These are phyloP conservation scores for Coniochaeta prunicola DNA, from an alignment of 2,329 filamentous ascomycete species.

Conservation along the genomic window DNA sequence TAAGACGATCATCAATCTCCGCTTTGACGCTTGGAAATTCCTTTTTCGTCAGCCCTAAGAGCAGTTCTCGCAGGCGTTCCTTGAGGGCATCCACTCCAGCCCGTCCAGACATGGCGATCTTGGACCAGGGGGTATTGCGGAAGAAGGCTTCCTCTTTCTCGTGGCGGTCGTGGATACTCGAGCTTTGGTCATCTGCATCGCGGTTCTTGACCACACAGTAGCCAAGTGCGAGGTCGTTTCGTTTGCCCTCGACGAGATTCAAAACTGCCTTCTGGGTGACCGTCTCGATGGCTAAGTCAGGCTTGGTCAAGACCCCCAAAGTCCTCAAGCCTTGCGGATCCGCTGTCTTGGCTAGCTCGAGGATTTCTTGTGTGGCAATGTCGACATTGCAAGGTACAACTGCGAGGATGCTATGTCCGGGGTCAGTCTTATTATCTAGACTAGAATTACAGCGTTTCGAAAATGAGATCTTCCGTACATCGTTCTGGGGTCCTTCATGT, in stretches of 20 bases:
- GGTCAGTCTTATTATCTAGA: too few relatives aligned
- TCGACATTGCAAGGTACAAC: conserved; percentile 32
- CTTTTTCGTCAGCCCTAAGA: conserved; percentile 28
- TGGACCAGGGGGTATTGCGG: conserved; percentile 24
- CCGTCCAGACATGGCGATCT: conserved; percentile 13
- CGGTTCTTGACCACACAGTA: conserved; percentile 44
- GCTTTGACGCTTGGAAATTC: conserved; percentile 23
- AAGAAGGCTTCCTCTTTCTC: conserved; percentile 31
- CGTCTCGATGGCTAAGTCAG: conserved; percentile 43
- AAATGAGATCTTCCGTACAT: conserved; percentile 24
- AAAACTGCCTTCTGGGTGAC: conserved; percentile 28
- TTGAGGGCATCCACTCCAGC: conserved; percentile 29
- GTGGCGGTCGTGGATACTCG: conserved; percentile 22
- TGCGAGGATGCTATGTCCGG: conserved; percentile 36
- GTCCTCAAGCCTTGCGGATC: conserved; percentile 35
- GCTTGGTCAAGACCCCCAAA: conserved; percentile 49
- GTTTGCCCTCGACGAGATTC: conserved; percentile 32
- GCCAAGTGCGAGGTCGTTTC: conserved; percentile 33
- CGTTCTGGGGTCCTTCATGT: conserved; percentile 38
- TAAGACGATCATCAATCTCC: conserved; percentile 14
- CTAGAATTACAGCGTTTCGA: too few relatives aligned
- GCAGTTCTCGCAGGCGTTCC: conserved; percentile 21
- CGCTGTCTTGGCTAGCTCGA: conserved; percentile 26
- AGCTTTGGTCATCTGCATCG: conserved; percentile 30
- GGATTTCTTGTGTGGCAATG: conserved; percentile 28